Evolutionary conservation across 208 protist genomes (phyloP).

Genomic region (Naegleria fowleri): DNA sequence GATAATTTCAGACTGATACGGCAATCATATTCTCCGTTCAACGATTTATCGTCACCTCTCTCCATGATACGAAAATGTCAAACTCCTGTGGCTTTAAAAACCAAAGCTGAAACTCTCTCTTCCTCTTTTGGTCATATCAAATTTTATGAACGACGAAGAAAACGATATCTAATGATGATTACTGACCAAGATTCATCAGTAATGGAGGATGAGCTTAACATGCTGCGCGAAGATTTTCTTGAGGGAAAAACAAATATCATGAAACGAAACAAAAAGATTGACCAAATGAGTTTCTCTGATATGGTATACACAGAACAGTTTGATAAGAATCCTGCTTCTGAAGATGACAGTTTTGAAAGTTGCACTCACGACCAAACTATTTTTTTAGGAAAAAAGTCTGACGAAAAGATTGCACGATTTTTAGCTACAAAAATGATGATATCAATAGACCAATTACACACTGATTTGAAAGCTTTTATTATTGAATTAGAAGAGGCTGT

Average conservation of each 20-base stretch:
- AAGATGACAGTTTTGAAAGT: not conserved
- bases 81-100: not conserved
- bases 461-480: not conserved
- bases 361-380: not conserved
- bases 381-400: not conserved
- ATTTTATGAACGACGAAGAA: not conserved
- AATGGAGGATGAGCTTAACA: not conserved
- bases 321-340: not conserved
- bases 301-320: not conserved
- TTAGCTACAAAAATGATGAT: not conserved
- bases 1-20: not conserved
- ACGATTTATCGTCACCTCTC: not conserved
- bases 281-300: not conserved
- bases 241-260: not conserved
- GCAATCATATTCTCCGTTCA: not conserved
- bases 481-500: not conserved
- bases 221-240: not conserved
- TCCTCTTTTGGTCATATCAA: not conserved
- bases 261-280: not conserved
- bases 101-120: not conserved
- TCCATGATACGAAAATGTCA: not conserved
- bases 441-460: not conserved
- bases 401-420: not conserved
- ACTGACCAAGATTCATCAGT: not conserved
- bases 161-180: not conserved